Conservation (phyloP, 805 yeast species). For the Zygoascus ofunaensis region DNA sequence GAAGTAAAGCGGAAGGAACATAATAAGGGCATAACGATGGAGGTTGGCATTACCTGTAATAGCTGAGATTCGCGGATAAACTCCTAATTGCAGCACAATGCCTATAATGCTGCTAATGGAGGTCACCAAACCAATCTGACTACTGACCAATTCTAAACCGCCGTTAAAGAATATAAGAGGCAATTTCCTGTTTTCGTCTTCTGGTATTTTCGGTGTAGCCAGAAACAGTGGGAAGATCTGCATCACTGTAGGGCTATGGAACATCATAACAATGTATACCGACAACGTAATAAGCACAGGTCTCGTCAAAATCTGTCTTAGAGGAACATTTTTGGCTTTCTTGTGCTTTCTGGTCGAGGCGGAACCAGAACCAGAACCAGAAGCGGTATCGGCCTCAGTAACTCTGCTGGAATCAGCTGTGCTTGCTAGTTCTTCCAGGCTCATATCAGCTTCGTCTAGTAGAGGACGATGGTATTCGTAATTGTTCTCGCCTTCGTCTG, state of each 20-base stretch:
- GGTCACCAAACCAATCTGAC: slow-evolving; percentile 41
- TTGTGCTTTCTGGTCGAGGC: neutral
- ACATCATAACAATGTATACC: slow-evolving; percentile 27
- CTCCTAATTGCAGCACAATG: slow-evolving; percentile 37
- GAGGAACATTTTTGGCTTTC: neutral
- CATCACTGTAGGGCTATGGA: slow-evolving; percentile 41
- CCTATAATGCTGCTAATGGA: slow-evolving; percentile 49
- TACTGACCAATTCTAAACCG: slow-evolving; percentile 43
- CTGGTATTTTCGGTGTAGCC: slow-evolving; percentile 28
- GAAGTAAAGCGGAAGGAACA: slow-evolving; percentile 40
- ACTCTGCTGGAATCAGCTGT: neutral
- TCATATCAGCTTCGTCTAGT: neutral
- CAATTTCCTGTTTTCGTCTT: slow-evolving; percentile 25
- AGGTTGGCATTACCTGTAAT: slow-evolving; percentile 37
- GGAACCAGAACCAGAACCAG: too few species aligned
- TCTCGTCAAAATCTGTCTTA: slow-evolving; percentile 14
- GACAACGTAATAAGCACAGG: slow-evolving; percentile 18
- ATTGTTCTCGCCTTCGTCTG: slow-evolving; percentile 3
- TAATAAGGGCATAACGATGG: slow-evolving; percentile 33
- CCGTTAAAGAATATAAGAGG: slow-evolving; percentile 40
- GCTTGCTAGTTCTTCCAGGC: neutral
- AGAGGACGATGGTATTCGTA: slow-evolving; percentile 4
- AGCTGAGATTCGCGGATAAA: slow-evolving; percentile 45
- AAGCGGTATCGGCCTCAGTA: neutral
- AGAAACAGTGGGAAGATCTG: slow-evolving; percentile 49